phyloP scores from a whole-genome alignment of 345 rosid species.

The Pistacia atlantica region DNA sequence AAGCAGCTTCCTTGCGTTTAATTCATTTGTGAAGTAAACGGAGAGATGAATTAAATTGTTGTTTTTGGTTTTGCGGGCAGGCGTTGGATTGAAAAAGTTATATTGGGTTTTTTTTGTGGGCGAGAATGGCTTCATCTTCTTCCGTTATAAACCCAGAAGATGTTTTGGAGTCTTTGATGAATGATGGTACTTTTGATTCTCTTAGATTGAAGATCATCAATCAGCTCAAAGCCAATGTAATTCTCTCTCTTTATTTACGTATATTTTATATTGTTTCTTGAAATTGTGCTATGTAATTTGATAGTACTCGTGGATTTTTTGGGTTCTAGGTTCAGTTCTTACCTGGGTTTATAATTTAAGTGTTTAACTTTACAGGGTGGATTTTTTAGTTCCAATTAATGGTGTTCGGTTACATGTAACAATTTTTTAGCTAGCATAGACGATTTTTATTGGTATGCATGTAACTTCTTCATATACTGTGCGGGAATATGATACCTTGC shows the following conservation, averaged over 20 bases:
- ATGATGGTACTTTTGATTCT: conserved; percentile 86
- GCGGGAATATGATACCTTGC: no score
- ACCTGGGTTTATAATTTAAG: neutral
- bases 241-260: conserved; percentile 15
- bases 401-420: neutral
- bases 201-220: conserved; percentile 82
- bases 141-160: conserved; percentile 82
- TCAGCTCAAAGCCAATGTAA: conserved; percentile 90
- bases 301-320: neutral
- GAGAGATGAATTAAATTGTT: neutral
- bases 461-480: no score
- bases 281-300: no score
- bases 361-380: neutral
- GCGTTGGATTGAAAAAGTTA: neutral
- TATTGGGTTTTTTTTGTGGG: neutral
- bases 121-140: conserved; percentile 59
- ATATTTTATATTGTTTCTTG: no score
- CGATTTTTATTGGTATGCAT: no score
- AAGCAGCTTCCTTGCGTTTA: neutral
- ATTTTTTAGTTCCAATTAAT: neutral
- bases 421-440: no score
- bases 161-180: conserved; percentile 81
- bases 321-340: neutral
- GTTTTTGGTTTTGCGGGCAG: conserved; percentile 14
- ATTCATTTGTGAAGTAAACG: neutral